Percentiles rank a stretch among this genome's conserved stretches.
Conservation (phyloP, 1,284 basidiomycete species). For the Austropuccinia psidii region DNA sequence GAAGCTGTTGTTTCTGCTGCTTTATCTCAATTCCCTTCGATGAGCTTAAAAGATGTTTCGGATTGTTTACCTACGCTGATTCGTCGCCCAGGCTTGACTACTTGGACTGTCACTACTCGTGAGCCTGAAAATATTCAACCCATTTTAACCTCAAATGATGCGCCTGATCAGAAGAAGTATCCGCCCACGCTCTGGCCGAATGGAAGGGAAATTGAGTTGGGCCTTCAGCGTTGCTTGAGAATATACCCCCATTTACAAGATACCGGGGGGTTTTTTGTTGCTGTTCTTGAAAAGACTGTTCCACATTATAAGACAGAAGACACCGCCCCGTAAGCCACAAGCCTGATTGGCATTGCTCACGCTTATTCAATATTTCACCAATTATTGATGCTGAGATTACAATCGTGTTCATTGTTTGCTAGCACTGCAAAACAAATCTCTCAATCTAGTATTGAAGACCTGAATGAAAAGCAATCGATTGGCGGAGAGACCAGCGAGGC, state of each 20-base stretch:
- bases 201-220: constrained; percentile 56
- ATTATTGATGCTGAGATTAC: too few species aligned
- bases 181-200: constrained; percentile 72
- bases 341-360: background rate
- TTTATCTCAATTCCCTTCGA: constrained; percentile 62
- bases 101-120: constrained; percentile 58
- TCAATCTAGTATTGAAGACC: too few species aligned
- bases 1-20: constrained; percentile 90
- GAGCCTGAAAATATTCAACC: background rate
- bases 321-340: background rate
- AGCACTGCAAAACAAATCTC: too few species aligned
- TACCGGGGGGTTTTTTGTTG: constrained; percentile 95
- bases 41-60: constrained; percentile 73
- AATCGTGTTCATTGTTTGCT: too few species aligned
- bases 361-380: too few species aligned
- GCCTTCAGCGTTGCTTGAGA: constrained; percentile 66
- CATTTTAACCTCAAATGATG: background rate
- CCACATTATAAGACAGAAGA: too few species aligned
- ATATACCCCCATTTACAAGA: constrained; percentile 94
- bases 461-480: too few species aligned
- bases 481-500: too few species aligned
- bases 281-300: constrained; percentile 62
- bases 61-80: constrained; percentile 62
- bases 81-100: constrained; percentile 64
- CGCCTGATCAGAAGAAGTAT: constrained; percentile 57